Evolutionary conservation across 2,329 filamentous ascomycete species (phyloP).

Genomic region (Sporothrix variecibatus): DNA sequence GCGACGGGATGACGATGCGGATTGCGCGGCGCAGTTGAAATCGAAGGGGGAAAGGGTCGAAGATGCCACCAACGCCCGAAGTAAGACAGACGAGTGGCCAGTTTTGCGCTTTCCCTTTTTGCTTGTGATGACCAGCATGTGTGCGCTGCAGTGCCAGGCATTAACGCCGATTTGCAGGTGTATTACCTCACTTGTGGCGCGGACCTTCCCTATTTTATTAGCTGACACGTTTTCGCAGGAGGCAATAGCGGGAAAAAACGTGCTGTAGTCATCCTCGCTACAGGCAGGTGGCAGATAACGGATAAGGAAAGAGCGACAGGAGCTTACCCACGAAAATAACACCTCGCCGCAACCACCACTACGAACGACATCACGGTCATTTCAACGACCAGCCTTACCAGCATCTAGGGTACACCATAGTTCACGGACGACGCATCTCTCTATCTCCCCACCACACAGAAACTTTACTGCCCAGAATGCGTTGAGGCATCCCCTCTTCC

Average conservation of each 20-base stretch:
- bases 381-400: neutral
- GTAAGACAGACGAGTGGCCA: constrained; percentile 20
- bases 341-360: constrained; percentile 21
- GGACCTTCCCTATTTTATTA: constrained; percentile 5
- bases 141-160: neutral
- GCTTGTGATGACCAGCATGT: constrained; percentile 21
- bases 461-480: neutral
- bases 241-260: too few relatives aligned
- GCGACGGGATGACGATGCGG: neutral
- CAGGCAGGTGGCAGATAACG: neutral
- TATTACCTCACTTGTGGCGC: constrained; percentile 10
- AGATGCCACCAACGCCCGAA: constrained; percentile 11
- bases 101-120: constrained; percentile 23
- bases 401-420: neutral
- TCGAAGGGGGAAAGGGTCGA: neutral
- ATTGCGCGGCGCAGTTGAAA: neutral
- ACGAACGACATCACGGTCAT: neutral
- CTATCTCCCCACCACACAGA: neutral
- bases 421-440: neutral
- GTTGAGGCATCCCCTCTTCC: neutral
- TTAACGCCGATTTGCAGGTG: neutral
- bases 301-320: constrained; percentile 10
- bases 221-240: constrained; percentile 7
- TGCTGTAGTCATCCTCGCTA: neutral
- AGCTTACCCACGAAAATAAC: constrained; percentile 26